Evolutionary conservation across 306 rosid species (phyloP), one percentile per base, ranked within the genome.

Genomic region (Prinsepia uniflora): DNA sequence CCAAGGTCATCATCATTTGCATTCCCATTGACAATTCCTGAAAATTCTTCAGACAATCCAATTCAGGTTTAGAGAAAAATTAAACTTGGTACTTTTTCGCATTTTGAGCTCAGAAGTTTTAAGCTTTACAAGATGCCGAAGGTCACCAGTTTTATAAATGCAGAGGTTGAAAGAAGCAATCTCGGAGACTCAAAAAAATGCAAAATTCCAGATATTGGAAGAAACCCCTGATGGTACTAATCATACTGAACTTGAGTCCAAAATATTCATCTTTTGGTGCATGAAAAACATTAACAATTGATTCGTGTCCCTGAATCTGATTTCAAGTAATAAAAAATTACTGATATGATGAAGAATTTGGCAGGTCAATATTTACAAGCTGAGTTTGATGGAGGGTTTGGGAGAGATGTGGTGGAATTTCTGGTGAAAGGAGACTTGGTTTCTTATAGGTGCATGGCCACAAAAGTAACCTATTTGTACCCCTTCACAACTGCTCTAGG

Each of bases 401-500:
- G 81, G 6, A 74, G 86, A 77, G 99, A 94, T 36, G 84, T 94
- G 63, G 65, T 94, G 19, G 99, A 94, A 84, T 89, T 94, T 75
- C 75, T 94, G 87, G 96, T 94, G 89, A 89, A 76, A 86, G 88
- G 87, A 68, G 95, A 94, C 66, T 85, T 86, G 64, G 97, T 82
- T 74, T 72, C 88, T 62, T 91, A 84, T 54, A 87, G 97, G 78
- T 81, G 84, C 71, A 77, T 91, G 89, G 96, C 97, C 60, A 79
- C 81, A 39, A 94, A 91, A 77, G 97, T 94, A 68, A 86, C 95
- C 8, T 94, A 86, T 10, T 69, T 91, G 75, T 94, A 94, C 73
- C 97, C 99, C 36, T 94, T 94, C 85, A 91, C 99, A 15, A 89
- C 97, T 14, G 91, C 97, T 49, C 83, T 94, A 0, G 97, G 97